Conservation (phyloP, 2,329 filamentous ascomycete species). For the Endocalyx cinctus region DNA sequence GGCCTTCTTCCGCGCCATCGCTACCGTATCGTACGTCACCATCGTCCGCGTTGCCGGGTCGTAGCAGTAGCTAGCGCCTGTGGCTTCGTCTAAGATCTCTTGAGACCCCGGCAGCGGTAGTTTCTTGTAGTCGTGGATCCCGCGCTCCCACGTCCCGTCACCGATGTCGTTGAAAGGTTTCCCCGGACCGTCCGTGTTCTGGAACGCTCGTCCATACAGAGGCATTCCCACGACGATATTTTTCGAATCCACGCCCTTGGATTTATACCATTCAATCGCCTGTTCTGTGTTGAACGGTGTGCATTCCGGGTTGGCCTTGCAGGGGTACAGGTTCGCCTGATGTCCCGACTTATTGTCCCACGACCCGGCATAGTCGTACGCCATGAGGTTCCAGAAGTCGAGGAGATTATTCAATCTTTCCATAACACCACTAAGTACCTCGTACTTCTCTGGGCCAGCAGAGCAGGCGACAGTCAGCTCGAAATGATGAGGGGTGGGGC, state of each 20-base stretch:
- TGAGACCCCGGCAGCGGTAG: conserved; percentile 65
- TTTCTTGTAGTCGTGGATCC: conserved; percentile 84
- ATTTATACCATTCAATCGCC: conserved; percentile 67
- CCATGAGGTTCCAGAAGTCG: conserved; percentile 81
- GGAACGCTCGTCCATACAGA: conserved; percentile 82
- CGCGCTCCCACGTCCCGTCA: conserved; percentile 76
- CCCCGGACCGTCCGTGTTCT: conserved; percentile 71
- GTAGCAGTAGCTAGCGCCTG: conserved; percentile 75
- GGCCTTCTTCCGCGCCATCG: conserved; percentile 65
- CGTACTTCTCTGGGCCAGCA: conserved; percentile 58
- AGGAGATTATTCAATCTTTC: conserved; percentile 59
- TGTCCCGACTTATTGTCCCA: conserved; percentile 74
- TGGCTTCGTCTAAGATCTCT: conserved; percentile 59
- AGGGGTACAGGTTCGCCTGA: conserved; percentile 72
- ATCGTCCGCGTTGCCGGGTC: conserved; percentile 58
- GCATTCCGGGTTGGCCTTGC: conserved; percentile 46
- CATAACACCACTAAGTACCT: conserved; percentile 60
- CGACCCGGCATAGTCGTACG: conserved; percentile 80
- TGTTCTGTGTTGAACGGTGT: conserved; percentile 76
- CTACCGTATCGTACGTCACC: conserved; percentile 73
- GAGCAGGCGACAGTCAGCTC: conserved; percentile 62
- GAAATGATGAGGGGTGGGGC: conserved; percentile 47
- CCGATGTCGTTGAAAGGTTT: conserved; percentile 66
- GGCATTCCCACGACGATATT: conserved; percentile 93
- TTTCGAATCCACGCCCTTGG: conserved; percentile 51